A percentile compares a stretch with the other conserved stretches of the same genome.
These are phyloP conservation scores for Candida ortonii DNA, from an alignment of 805 yeast genomes.

Conservation along the genomic window DNA sequence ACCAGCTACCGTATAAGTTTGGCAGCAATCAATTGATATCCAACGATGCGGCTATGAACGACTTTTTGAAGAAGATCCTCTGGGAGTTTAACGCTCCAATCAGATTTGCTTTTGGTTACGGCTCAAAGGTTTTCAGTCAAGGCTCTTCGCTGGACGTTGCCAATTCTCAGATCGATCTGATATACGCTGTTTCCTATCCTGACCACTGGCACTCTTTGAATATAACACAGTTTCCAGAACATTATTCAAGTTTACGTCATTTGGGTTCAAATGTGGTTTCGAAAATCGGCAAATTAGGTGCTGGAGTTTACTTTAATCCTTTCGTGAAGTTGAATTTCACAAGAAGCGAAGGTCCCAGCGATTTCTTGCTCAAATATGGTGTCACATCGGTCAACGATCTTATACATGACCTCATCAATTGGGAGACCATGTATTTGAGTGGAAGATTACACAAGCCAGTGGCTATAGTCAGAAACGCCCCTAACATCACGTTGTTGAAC, in stretches of 20 bases:
- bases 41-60: slow-evolving; percentile 40
- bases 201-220: slow-evolving; percentile 75
- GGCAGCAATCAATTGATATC: slow-evolving; percentile 57
- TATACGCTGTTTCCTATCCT: slow-evolving; percentile 75
- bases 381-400: slow-evolving; percentile 64
- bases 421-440: slow-evolving; percentile 85
- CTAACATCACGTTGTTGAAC: slow-evolving; percentile 61
- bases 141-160: slow-evolving; percentile 37
- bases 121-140: slow-evolving; percentile 89
- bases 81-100: slow-evolving; percentile 69
- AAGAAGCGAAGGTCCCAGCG: slow-evolving; percentile 32
- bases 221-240: slow-evolving; percentile 61
- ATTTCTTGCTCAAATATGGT: slow-evolving; percentile 71
- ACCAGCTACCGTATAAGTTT: slow-evolving; percentile 53
- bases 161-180: slow-evolving; percentile 77
- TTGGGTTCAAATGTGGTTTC: slow-evolving; percentile 61
- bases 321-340: slow-evolving; percentile 56
- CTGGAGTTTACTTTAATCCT: slow-evolving; percentile 94
- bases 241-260: slow-evolving; percentile 67
- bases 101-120: slow-evolving; percentile 85
- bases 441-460: slow-evolving; percentile 96
- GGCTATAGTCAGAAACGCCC: slow-evolving; percentile 63
- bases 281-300: slow-evolving; percentile 65
- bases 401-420: slow-evolving; percentile 68
- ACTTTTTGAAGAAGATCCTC: slow-evolving; percentile 46